Evolutionary conservation across 768 basidiomycete genomes (phyloP), one percentile per base, ranked within the genome.

Genomic region (Mycena latifolia): DNA sequence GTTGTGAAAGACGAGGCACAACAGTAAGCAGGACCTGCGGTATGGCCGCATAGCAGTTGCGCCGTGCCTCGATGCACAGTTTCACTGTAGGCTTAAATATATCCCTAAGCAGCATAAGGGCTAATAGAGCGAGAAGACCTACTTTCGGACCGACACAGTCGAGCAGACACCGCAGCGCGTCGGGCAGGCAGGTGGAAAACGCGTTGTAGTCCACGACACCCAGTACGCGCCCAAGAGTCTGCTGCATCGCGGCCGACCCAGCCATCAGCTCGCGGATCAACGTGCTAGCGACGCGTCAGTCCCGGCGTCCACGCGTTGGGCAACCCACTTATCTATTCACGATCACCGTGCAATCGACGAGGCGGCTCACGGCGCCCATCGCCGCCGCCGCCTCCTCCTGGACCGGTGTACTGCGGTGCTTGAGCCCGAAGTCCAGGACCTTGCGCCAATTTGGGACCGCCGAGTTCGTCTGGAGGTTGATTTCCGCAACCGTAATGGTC

Each of bases 341-440:
- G 62, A 88, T 82, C 24, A 73, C 71, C 3, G 88, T 86, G 70
- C 89, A 92, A 70, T 95, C 90, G 31, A 84, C 80, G 2, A 94
- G 82, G 60, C 81, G 80, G 75, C 94, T 96, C 62, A 93, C 78
- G n/a, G 84, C 76, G 4, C 86, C 84, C 81, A 94, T 85, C 8
- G 92, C 91, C 27, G 74, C 76, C 15, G 94, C 91, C 35, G 91
- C 93, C 10, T 90, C 88, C 70, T 92, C 89, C 77, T 96, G 96
- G 4, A 92, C 92, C 18, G 77, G 72, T 2, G 75, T 71, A 48
- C 79, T 86, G 65, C 89, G 82, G 74, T 93, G 89, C 77, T 90
- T 92, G 63, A 96, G 80, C 20, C 90, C 88, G 59, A 85, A 79
- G 71, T 95, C 90, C 41, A 96, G 77, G 45, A 97, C 79, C 45